Base-by-base conservation (phyloP, 2,329 filamentous ascomycete species). In the Tothia fuscella region DNA sequence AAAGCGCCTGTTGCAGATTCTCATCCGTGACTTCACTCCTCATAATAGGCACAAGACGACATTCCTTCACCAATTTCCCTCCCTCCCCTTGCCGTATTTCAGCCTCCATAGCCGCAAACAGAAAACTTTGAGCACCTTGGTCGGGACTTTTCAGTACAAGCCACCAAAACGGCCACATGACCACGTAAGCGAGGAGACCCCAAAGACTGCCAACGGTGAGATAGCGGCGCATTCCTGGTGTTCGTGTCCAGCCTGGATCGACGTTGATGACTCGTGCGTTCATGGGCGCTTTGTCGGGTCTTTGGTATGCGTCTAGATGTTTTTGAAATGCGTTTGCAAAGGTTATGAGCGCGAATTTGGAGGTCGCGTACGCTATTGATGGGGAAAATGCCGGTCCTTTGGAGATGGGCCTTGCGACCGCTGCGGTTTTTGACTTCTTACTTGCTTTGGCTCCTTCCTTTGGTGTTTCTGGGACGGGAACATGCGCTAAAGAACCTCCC, bases 281-380 rank as follows among this genome's bases (percentile, higher is more conserved):
- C 66, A 80, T 81, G 1, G 86, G 86, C 36, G 83, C 67, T 47
- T 80, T 74, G 57, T 98, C 91, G 0, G 88, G 86, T 19, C 91
- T 74, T 53, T 83, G 75, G 61, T 93, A 93, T 2, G 80, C 67
- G 50, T 87, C 79, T 35, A 98, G 70, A 57, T 95, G 89, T 58
- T 93, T 91, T 63, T 96, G 89, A 58, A 89, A 94, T 6, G 89
- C 82, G 37, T 81, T 74, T 0, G 84, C 88, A 56, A 98, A 96
- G 13, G 82, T 77, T 70, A 89, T 93, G 34, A 95, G 68, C 1
- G 91, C 86, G 21, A 96, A 64, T 47, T 70, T 69, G 16, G 65
- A 66, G 4, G 63, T 65, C 9, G 68, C 65, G 50, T 71, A 71
- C 13, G 61, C 64, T 40, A 58, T 60, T 9, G 57, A 61, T 12